Evolutionary conservation across 257 asterid genomes (phyloP).

Genomic region (Anisodus tanguticus): DNA sequence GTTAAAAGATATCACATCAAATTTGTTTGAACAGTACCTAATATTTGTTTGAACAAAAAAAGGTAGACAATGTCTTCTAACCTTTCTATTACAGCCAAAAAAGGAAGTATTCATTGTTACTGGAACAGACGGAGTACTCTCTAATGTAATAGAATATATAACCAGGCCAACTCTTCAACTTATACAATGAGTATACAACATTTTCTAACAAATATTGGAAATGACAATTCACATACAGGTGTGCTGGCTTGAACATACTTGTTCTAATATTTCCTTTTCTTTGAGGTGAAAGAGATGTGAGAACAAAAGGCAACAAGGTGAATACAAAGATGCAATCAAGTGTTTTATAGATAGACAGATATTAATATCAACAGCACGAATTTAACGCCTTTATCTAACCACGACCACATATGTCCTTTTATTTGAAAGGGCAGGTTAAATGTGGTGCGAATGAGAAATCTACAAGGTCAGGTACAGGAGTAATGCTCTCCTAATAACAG

Average conservation of each 20-base stretch:
- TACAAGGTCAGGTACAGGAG: slow-evolving; percentile 15
- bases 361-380: background rate
- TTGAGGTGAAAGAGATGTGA: background rate
- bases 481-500: background rate
- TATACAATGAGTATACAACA: background rate
- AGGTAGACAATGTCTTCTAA: background rate
- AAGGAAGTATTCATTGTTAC: background rate
- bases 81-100: background rate
- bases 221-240: background rate
- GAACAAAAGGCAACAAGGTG: background rate
- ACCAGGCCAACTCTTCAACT: background rate
- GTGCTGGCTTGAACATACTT: background rate
- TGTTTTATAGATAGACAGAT: background rate
- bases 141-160: background rate
- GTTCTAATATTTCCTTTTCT: background rate
- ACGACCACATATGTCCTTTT: background rate
- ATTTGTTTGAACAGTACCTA: background rate
- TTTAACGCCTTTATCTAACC: background rate
- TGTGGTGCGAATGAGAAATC: background rate
- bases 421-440: background rate
- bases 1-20: background rate
- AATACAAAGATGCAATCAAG: slow-evolving; percentile 1
- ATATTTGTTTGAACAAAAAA: background rate
- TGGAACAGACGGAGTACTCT: background rate
- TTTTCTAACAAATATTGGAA: slow-evolving; percentile 6